Evolutionary conservation across 2,329 filamentous ascomycete genomes (phyloP), one percentile per base, ranked within the genome.

Genomic region (Ceratocystis lukuohia): DNA sequence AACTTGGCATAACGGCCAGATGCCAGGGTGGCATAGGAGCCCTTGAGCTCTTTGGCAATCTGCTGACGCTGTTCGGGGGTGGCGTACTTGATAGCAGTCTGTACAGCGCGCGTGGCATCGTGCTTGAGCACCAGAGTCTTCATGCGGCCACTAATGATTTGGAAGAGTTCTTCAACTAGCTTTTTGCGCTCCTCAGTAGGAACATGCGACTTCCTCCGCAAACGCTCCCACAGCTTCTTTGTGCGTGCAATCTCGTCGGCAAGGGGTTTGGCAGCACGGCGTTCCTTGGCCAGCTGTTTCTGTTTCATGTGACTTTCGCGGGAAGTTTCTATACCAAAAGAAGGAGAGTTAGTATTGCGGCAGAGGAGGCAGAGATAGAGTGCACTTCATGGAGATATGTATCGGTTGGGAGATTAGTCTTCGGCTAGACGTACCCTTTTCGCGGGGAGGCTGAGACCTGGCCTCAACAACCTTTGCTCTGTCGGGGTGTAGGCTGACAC

Each of bases 1-100:
- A 97, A 99, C 78, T 99, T 99, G 72, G 93, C 93, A 74, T 99
- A 99, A 75, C 88, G 89, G 78, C 92, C 96, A 80, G 97, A 92
- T 2, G 92, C 91, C 70, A 99, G 79, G 71, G 89, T 84, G 56
- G 85, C 84, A 75, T 95, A 96, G 70, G 88, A 87, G 20, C 92
- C 91, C 75, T 89, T 86, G 66, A 99, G 81, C 76, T 99, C 94
- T 67, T 80, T 81, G 7, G 92, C 91, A 72, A 99, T 96, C 78
- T 87, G 84, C 76, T 87, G 89, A 73, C 90, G 84, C 77, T 96
- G 92, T 68, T 89, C 87, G 66, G 85, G 80, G 59, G 88, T 95
- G 61, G 91, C 88, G 77, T 99, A 99, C 77, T 99, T 99, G 77
- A 99, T 84, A 46, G 93, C 94, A 12, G 92, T 96, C 78, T 99